phyloP scores from a whole-genome alignment of 495 filamentous ascomycete genomes.

The Tuber indicum region DNA sequence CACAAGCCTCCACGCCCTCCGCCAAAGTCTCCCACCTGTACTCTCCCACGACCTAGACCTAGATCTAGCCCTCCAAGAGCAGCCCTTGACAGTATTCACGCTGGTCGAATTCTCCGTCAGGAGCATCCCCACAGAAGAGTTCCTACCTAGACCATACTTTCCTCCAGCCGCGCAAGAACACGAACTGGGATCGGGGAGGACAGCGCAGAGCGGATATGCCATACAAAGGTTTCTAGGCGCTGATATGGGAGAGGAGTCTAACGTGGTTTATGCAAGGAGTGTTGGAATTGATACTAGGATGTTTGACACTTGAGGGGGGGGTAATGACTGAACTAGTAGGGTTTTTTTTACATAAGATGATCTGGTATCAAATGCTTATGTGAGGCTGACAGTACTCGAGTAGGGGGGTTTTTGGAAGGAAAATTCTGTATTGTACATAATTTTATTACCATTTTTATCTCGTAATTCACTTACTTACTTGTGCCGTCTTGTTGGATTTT shows the following conservation, averaged over 20 bases:
- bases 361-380: background rate
- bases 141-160: background rate
- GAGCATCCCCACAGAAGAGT: background rate
- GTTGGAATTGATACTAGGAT: background rate
- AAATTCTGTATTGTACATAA: background rate
- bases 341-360: background rate
- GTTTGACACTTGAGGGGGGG: background rate
- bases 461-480: background rate
- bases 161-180: background rate
- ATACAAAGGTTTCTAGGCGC: background rate
- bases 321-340: background rate
- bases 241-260: background rate
- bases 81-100: background rate
- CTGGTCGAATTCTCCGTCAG: background rate
- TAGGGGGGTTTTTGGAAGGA: no score
- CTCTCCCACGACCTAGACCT: background rate
- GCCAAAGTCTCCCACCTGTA: background rate
- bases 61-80: background rate
- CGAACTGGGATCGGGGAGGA: background rate
- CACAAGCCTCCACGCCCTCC: background rate
- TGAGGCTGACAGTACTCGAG: background rate
- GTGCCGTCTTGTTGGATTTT: background rate
- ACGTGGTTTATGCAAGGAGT: background rate
- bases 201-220: background rate
- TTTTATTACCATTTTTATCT: background rate